Evolutionary conservation across 371 early-diverging fungal species (phyloP).

Genomic region (Syncephalastrum racemosum): DNA sequence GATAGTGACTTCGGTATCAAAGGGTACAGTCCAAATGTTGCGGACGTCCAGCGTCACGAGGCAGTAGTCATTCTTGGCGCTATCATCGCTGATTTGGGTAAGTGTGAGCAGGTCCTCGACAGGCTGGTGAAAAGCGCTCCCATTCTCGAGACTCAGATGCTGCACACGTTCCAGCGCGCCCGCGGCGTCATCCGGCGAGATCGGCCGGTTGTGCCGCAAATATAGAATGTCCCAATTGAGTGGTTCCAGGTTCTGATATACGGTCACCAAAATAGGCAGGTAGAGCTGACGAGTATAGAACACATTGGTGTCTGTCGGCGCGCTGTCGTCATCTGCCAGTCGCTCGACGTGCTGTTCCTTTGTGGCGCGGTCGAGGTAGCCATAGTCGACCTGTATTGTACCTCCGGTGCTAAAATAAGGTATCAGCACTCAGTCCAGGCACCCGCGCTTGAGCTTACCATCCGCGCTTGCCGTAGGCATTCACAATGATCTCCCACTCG

Average conservation of each 20-base stretch:
- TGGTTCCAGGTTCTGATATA: slow-evolving; percentile 64
- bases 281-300: slow-evolving; percentile 73
- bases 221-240: slow-evolving; percentile 69
- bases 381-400: slow-evolving; percentile 74
- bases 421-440: background rate
- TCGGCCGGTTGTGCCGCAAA: slow-evolving; percentile 39
- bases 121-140: slow-evolving; percentile 10
- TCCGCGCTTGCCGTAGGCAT: slow-evolving; percentile 76
- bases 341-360: slow-evolving; percentile 4
- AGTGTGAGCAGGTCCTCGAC: slow-evolving; percentile 19
- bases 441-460: slow-evolving; percentile 45
- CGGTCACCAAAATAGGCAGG: slow-evolving; percentile 72
- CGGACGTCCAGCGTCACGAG: slow-evolving; percentile 77
- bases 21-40: slow-evolving; percentile 72
- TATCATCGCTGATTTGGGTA: slow-evolving; percentile 16
- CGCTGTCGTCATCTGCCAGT: slow-evolving; percentile 8
- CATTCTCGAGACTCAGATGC: slow-evolving; percentile 1
- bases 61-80: slow-evolving; percentile 61
- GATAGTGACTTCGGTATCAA: slow-evolving; percentile 66
- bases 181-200: slow-evolving; percentile 17
- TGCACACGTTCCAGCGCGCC: slow-evolving; percentile 19
- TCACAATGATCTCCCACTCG: slow-evolving; percentile 55
- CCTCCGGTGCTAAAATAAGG: slow-evolving; percentile 60
- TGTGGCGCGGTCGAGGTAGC: slow-evolving; percentile 45
- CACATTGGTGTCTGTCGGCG: slow-evolving; percentile 23